Conservation (phyloP, 345 rosid genomes). For the Geranium brycei region DNA sequence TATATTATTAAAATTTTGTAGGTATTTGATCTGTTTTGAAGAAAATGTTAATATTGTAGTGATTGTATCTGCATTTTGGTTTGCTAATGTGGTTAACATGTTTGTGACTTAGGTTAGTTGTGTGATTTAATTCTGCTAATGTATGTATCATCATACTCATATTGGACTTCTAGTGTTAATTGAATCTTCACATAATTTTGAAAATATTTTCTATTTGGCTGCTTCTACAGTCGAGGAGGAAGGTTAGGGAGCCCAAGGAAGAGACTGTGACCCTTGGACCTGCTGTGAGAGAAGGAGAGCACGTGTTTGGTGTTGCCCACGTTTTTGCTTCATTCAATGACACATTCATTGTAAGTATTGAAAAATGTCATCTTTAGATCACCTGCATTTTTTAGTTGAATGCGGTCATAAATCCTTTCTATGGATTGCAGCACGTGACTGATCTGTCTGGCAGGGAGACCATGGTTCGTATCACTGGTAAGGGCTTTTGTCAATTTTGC, state of each 20-base stretch:
- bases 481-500: neutral
- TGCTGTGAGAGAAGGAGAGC: slow-evolving; percentile 17
- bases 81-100: no score
- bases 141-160: no score
- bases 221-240: slow-evolving; percentile 17
- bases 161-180: no score
- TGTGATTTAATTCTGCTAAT: no score
- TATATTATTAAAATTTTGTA: no score
- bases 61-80: no score
- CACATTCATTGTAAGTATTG: slow-evolving; percentile 19
- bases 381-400: neutral
- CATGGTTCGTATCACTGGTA: slow-evolving; percentile 26
- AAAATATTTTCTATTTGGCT: neutral
- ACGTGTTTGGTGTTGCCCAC: slow-evolving; percentile 23
- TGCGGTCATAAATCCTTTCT: neutral
- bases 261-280: slow-evolving; percentile 21
- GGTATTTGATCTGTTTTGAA: no score
- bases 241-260: slow-evolving; percentile 23
- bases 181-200: no score
- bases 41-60: no score
- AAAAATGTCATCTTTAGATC: neutral
- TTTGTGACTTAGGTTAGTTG: no score
- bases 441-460: slow-evolving; percentile 28
- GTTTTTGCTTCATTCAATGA: slow-evolving; percentile 26
- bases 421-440: slow-evolving; percentile 19